Conservation (phyloP, 176 grass and related monocot genomes). For the Otatea glauca region DNA sequence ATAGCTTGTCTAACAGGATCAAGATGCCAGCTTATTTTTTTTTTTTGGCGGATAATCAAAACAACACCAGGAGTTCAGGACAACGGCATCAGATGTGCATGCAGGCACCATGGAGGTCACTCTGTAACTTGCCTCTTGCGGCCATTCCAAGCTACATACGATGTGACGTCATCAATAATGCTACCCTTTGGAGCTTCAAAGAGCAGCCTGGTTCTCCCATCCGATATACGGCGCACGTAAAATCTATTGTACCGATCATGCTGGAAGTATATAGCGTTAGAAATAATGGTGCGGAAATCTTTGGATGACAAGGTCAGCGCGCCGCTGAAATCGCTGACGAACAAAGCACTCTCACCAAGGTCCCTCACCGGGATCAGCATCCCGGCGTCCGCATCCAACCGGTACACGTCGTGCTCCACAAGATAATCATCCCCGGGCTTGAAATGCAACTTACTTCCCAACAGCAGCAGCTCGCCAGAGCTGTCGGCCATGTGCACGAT, state of each 20-base stretch:
- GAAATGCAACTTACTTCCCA: neutral
- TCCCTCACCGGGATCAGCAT: neutral
- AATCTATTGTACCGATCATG: neutral
- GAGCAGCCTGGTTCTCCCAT: neutral
- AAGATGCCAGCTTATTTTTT: neutral
- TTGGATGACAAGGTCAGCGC: neutral
- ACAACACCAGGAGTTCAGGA: neutral
- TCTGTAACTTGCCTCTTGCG: neutral
- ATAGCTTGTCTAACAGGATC: neutral
- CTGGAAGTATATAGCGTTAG: slow-evolving; percentile 22
- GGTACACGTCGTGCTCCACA: slow-evolving; percentile 11
- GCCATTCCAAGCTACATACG: slow-evolving; percentile 21
- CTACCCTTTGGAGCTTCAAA: neutral
- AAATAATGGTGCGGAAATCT: neutral
- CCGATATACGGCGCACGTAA: neutral
- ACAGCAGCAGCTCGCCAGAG: slow-evolving; percentile 1
- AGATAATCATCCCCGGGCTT: neutral
- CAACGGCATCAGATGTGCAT: neutral
- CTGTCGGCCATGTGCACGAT: slow-evolving; percentile 23
- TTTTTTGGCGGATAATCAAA: neutral
- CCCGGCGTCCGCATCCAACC: slow-evolving; percentile 17
- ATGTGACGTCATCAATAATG: neutral
- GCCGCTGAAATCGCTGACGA: slow-evolving; percentile 9
- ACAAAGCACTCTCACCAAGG: slow-evolving; percentile 8
- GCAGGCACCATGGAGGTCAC: no score